Conservation (phyloP, 495 filamentous ascomycete genomes). For the Aspergillus panamensis region DNA sequence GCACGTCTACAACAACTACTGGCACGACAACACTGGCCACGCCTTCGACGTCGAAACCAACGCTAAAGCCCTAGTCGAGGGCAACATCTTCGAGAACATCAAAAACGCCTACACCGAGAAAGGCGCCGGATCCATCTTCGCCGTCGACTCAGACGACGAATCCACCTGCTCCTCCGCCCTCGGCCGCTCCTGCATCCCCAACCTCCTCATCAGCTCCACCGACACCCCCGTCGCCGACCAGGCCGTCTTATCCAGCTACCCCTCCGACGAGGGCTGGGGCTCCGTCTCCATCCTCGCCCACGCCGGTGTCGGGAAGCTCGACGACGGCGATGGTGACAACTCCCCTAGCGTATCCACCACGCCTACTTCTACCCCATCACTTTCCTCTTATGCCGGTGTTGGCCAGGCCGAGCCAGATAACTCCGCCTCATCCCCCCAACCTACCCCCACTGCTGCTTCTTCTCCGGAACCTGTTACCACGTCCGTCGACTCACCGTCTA, state of each 20-base stretch:
- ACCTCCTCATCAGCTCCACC: conserved; percentile 26
- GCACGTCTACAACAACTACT: conserved; percentile 42
- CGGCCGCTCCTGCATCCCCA: conserved; percentile 29
- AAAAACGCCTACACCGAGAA: conserved; percentile 24
- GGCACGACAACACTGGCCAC: conserved; percentile 35
- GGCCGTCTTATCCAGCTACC: conserved; percentile 26
- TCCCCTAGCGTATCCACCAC: conserved; percentile 4
- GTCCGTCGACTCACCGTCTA: neutral
- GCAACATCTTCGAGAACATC: conserved; percentile 33
- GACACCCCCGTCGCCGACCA: conserved; percentile 23
- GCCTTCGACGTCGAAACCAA: conserved; percentile 30
- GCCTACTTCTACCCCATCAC: conserved; percentile 12
- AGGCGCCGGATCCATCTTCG: conserved; percentile 24
- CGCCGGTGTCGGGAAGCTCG: conserved; percentile 32
- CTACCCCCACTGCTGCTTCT: no score
- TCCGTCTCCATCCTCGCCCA: conserved; percentile 23
- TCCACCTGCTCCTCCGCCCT: conserved; percentile 27
- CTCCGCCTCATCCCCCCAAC: no score
- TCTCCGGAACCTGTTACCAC: no score
- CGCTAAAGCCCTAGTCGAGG: conserved; percentile 27
- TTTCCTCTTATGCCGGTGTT: no score
- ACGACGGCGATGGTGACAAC: conserved; percentile 13
- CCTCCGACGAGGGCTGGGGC: conserved; percentile 20
- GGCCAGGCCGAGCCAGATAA: no score
- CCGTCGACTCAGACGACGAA: conserved; percentile 19